Conservation (phyloP, 345 rosid genomes). For the Eucalyptus brandiana region DNA sequence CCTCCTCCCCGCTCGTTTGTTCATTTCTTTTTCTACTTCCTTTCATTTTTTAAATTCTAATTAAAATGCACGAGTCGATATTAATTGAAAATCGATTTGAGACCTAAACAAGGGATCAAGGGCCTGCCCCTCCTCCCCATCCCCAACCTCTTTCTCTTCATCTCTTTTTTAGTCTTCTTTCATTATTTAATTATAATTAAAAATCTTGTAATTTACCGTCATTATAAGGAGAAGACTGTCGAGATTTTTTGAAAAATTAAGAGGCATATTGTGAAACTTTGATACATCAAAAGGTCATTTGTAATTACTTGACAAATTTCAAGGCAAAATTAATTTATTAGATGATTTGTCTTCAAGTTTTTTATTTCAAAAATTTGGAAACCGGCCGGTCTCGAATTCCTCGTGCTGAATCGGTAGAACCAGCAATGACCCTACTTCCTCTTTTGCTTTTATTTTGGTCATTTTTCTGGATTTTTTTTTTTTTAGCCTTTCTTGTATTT, state of each 20-base stretch:
- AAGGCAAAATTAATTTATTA: background rate
- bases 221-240: background rate
- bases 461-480: background rate
- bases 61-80: no score
- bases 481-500: background rate
- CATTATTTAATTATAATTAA: background rate
- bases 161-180: no score
- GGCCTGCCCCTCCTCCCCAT: no score
- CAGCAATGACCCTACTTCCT: background rate
- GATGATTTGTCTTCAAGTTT: background rate
- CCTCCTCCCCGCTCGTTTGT: no score
- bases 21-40: no score
- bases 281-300: background rate
- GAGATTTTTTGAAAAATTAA: background rate
- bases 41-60: no score
- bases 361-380: background rate
- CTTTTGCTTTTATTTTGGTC: background rate
- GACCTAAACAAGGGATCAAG: no score
- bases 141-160: no score
- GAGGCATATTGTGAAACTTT: background rate
- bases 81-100: no score
- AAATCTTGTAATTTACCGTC: background rate
- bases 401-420: background rate
- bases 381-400: background rate
- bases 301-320: background rate